Evolutionary conservation across 1,284 basidiomycete genomes (phyloP).

Genomic region (Ganoderma lucidum): DNA sequence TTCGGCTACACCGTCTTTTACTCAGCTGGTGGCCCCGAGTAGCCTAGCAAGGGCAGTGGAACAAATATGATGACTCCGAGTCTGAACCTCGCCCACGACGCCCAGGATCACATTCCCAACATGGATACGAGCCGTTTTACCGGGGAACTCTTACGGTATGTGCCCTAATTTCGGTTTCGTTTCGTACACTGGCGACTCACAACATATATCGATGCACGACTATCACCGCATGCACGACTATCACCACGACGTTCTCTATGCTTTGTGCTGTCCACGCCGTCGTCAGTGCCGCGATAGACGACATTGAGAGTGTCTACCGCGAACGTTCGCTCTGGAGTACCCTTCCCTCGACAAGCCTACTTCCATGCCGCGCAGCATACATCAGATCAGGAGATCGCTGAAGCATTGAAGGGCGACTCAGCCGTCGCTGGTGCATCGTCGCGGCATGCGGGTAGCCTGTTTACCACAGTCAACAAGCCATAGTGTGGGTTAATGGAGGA

Average conservation of each 20-base stretch:
- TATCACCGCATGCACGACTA: not conserved
- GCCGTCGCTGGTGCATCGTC: constrained; percentile 61
- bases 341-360: constrained; percentile 65
- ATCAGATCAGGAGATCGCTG: constrained; percentile 41
- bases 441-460: constrained; percentile 69
- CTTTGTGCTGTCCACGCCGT: constrained; percentile 71
- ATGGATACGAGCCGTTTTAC: not conserved
- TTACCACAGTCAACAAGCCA: constrained; percentile 56
- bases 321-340: constrained; percentile 53
- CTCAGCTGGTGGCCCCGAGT: no score
- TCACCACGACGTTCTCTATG: constrained; percentile 60
- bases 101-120: not conserved
- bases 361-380: constrained; percentile 46
- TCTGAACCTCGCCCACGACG: no score
- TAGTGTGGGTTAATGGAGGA: constrained; percentile 27
- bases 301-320: constrained; percentile 68
- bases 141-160: not conserved
- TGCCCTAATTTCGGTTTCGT: not conserved
- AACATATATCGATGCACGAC: not conserved
- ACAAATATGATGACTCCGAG: no score
- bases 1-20: no score
- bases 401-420: constrained; percentile 61
- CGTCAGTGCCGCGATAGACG: constrained; percentile 70
- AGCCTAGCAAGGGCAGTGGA: no score
- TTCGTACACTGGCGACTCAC: not conserved